Evolutionary conservation across 1,284 basidiomycete species (phyloP), one percentile per base, ranked within the genome.

Genomic region (Trametes sp.): DNA sequence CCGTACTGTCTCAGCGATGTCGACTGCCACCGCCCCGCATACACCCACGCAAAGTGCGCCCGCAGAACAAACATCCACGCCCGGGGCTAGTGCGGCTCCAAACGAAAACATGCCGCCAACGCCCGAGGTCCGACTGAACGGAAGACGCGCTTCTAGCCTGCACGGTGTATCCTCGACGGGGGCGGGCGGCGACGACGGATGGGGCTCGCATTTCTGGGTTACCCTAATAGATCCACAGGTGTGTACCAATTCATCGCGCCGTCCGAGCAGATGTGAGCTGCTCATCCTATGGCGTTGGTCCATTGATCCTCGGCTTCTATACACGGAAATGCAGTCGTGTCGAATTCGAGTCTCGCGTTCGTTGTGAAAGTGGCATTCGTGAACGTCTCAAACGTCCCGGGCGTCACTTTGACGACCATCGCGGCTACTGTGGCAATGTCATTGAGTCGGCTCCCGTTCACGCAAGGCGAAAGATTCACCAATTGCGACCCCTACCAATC

Each of bases 191-290:
- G 59, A 62, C 23, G 68, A 69, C 50, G 81, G 80, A 57, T 92
- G 92, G 92, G 92, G 92, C 5, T 84, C 89, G n/a, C 88, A 93
- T 73, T 94, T 94, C 73, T 94, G 92, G 92, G 91, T 94, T 7
- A 94, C 92, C 8, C 80, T 94, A 57, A 82, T 90, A 60, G 92
- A 94, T 79, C 92, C 92, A 21, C 88, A 91, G 83, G 92, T 90
- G 72, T 63, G 81, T 79, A 21, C 16, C 24, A 16, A 13, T 5
- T 5, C 14, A 16, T 28, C 14, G 29, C 36, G 13, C 26, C 44
- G 26, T 31, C 14, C 13, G 5, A 24, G 21, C n/a, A n/a, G n/a
- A n/a, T n/a, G n/a, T n/a, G n/a, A n/a, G n/a, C n/a, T n/a, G n/a
- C n/a, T n/a, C n/a, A 33, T 33, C 31, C 31, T 33, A 33, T 11